These are phyloP conservation scores for Eucalyptus brandiana DNA, from an alignment of 345 rosid species.

Conservation along the genomic window DNA sequence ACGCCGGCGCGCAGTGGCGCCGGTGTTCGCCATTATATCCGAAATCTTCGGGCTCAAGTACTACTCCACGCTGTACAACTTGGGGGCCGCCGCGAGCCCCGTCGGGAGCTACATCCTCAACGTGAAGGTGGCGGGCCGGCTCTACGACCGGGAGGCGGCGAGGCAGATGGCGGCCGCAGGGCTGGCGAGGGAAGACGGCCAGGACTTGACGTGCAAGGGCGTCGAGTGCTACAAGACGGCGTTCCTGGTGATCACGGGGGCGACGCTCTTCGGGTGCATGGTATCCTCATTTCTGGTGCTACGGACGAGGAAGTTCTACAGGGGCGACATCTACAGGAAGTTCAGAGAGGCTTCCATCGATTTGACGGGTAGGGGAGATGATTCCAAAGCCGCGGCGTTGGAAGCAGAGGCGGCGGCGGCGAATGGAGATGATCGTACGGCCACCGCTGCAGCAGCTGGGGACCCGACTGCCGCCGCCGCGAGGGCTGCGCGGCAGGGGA, in stretches of 20 bases:
- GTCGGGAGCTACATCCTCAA: constrained; percentile 19
- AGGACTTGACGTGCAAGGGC: constrained; percentile 12
- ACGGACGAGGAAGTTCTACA: constrained; percentile 18
- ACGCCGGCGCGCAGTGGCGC: constrained; percentile 27
- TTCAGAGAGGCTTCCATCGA: constrained; percentile 3
- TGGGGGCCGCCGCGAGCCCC: constrained; percentile 15
- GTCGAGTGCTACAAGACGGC: constrained; percentile 11
- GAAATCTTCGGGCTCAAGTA: constrained; percentile 31
- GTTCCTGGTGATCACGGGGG: constrained; percentile 13
- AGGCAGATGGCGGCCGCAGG: constrained; percentile 14
- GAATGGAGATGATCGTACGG: neutral
- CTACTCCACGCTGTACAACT: constrained; percentile 24
- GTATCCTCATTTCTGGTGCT: constrained; percentile 5
- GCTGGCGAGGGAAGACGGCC: neutral
- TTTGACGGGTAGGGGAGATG: neutral
- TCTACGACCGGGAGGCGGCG: constrained; percentile 22
- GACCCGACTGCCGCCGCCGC: neutral
- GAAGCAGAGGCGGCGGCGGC: neutral
- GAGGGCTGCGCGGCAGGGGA: neutral
- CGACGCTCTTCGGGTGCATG: constrained; percentile 6
- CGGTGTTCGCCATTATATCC: constrained; percentile 21
- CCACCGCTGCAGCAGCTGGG: neutral
- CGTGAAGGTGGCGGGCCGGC: constrained; percentile 19
- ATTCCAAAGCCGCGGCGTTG: neutral
- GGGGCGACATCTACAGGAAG: constrained; percentile 14